Conservation (phyloP, 495 filamentous ascomycete genomes). For the Neurospora cerealis region DNA sequence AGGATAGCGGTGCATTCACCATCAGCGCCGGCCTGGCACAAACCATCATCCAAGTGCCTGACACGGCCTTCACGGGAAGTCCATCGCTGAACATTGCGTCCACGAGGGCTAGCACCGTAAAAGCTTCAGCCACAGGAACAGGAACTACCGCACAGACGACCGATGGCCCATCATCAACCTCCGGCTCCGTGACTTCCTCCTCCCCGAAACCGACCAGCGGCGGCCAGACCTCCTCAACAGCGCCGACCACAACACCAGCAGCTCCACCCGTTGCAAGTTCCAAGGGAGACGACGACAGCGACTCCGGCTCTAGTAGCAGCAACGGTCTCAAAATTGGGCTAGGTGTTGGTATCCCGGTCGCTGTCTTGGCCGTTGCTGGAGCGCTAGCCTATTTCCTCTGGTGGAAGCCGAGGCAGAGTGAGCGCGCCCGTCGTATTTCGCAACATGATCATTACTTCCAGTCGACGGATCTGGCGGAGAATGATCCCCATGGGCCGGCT, state of each 20-base stretch:
- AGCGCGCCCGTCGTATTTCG: background rate
- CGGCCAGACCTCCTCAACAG: background rate
- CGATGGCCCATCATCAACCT: background rate
- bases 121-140: background rate
- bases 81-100: slow-evolving; percentile 3
- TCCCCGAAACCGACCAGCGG: background rate
- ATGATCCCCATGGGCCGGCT: background rate
- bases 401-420: background rate
- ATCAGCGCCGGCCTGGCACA: slow-evolving; percentile 12
- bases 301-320: background rate
- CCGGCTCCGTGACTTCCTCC: background rate
- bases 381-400: background rate
- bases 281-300: background rate
- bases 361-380: background rate
- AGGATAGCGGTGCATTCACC: slow-evolving; percentile 10
- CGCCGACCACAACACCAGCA: background rate
- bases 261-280: background rate
- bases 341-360: slow-evolving; percentile 1
- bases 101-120: background rate
- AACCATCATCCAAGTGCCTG: slow-evolving; percentile 21
- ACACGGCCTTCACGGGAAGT: slow-evolving; percentile 7
- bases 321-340: slow-evolving; percentile 2
- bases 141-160: background rate
- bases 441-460: background rate
- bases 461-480: background rate